These are phyloP conservation scores for Metarhizium robertsii DNA, from an alignment of 2,329 filamentous ascomycete species.

Conservation along the genomic window DNA sequence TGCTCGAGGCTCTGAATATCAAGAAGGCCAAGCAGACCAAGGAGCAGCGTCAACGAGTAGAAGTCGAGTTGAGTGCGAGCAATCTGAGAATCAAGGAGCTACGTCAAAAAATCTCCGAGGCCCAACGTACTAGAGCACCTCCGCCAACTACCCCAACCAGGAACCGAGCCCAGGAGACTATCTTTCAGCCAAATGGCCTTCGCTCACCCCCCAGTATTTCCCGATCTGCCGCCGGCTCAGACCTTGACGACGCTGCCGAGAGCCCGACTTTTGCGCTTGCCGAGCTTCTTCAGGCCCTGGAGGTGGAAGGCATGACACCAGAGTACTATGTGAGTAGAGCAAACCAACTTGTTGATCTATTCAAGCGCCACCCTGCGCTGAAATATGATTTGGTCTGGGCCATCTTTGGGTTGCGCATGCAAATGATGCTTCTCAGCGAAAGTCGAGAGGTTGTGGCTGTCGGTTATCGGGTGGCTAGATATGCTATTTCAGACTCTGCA, in stretches of 20 bases:
- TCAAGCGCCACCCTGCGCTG: slow-evolving; percentile 82
- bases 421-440: slow-evolving; percentile 91
- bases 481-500: slow-evolving; percentile 84
- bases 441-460: slow-evolving; percentile 93
- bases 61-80: slow-evolving; percentile 83
- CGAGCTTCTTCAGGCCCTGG: slow-evolving; percentile 82
- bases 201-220: slow-evolving; percentile 50
- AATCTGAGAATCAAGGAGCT: slow-evolving; percentile 62
- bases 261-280: slow-evolving; percentile 87
- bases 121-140: slow-evolving; percentile 39
- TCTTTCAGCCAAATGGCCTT: slow-evolving; percentile 35
- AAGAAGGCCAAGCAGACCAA: slow-evolving; percentile 96
- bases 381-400: slow-evolving; percentile 98
- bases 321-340: slow-evolving; percentile 94
- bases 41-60: slow-evolving; percentile 68
- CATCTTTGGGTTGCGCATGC: slow-evolving; percentile 85
- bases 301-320: slow-evolving; percentile 75
- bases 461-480: slow-evolving; percentile 85
- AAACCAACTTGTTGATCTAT: slow-evolving; percentile 91
- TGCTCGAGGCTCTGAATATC: slow-evolving; percentile 85
- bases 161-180: slow-evolving; percentile 36
- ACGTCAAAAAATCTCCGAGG: slow-evolving; percentile 49
- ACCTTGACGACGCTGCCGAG: slow-evolving; percentile 62
- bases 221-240: slow-evolving; percentile 47
- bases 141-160: slow-evolving; percentile 44